Evolutionary conservation across 352 stramenopile species (phyloP), one percentile per base, ranked within the genome.

Genomic region (Nothophytophthora sp.): DNA sequence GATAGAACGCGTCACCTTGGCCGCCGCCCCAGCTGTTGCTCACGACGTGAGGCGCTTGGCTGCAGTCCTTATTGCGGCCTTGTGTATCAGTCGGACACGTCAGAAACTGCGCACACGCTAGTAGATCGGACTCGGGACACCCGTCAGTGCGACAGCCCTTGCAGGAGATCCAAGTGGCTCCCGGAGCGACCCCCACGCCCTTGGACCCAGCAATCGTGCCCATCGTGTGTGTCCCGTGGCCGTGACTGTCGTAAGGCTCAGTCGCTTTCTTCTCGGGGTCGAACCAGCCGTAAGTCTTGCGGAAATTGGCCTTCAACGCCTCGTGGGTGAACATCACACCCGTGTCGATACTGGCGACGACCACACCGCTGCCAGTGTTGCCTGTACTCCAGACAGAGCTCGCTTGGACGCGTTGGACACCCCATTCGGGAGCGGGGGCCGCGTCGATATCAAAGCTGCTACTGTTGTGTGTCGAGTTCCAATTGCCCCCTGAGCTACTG

Each of bases 11-110:
- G 4, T 76, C 30, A 0, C 65, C 72, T 32, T 82, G 73, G 1
- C 71, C 73, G 24, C 62, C 75, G 23, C 75, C 77, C 80, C 80
- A 90, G 49, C 74, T 87, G 48, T 88, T 90, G 73, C 76, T 90
- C 9, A 90, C 63, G 4, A 88, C 65, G 20, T 69, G 42, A 2
- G 74, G 76, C 5, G 62, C 60, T 52, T 84, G 81, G 3, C 63
- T 67, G 51, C 73, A 87, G 58, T 87, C 75, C n/a, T 73, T 63
- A 2, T 20, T 50, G 3, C 20, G 33, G 2, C 76, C 76, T 29
- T 72, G 61, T 2, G 70, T 34, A 9, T 51, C 69, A 6, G 80
- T 84, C 1, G 80, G 80, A 27, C 80, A 90, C 44, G 74, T 34
- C 76, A 90, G 84, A 43, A 86, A 88, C 55, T 88, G 70, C 36